phyloP scores from a whole-genome alignment of 225 moss, liverwort and hornwort genomes.

The Physcomitrium patens region DNA sequence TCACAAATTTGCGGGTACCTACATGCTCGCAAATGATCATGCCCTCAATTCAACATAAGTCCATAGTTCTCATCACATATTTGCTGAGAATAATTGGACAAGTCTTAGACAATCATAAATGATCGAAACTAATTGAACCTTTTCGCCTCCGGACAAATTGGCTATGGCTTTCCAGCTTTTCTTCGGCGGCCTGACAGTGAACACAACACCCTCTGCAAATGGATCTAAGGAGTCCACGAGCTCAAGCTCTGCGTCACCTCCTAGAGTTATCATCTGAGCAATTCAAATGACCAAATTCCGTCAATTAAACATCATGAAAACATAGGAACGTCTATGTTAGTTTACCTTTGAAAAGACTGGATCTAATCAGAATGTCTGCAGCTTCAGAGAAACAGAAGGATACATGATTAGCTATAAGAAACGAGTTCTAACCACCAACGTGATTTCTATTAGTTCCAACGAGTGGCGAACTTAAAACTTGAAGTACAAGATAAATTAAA shows the following conservation, averaged over 20 bases:
- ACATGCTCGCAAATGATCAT: neutral
- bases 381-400: constrained; percentile 8
- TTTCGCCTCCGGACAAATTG: constrained; percentile 97
- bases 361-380: constrained; percentile 8
- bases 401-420: neutral
- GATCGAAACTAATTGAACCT: constrained; percentile 48
- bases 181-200: constrained; percentile 95
- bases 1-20: neutral
- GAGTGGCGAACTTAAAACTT: neutral
- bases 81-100: neutral
- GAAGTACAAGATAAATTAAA: neutral
- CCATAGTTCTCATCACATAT: neutral
- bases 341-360: neutral
- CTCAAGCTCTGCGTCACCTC: constrained; percentile 98
- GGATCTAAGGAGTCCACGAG: constrained; percentile 98
- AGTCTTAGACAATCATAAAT: constrained; percentile 15
- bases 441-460: neutral
- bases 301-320: neutral
- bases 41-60: neutral
- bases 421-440: neutral
- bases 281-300: constrained; percentile 17
- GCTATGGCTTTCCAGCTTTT: constrained; percentile 99
- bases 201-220: constrained; percentile 97
- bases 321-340: neutral
- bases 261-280: constrained; percentile 94